A percentile compares a stretch with the other conserved stretches of the same genome.
These are phyloP conservation scores for Sporothrix mexicana DNA, from an alignment of 2,329 filamentous ascomycete genomes.

Conservation along the genomic window DNA sequence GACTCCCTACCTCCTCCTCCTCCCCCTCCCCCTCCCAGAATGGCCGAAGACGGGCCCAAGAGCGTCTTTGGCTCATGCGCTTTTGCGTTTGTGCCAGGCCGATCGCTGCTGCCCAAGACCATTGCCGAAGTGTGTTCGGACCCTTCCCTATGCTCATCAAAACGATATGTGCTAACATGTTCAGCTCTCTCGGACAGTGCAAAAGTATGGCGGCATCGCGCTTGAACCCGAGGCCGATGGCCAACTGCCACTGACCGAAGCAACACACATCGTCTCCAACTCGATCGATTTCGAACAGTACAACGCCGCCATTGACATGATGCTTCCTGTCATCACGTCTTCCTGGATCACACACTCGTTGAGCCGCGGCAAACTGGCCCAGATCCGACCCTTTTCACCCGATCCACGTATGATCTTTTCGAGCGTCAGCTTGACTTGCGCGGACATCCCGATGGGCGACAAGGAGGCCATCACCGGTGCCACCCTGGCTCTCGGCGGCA, in stretches of 20 bases:
- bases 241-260: slow-evolving; percentile 54
- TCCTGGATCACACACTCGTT: slow-evolving; percentile 79
- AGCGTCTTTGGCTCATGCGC: slow-evolving; percentile 51
- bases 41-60: slow-evolving; percentile 44
- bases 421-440: slow-evolving; percentile 80
- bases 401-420: slow-evolving; percentile 91
- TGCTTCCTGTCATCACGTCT: slow-evolving; percentile 84
- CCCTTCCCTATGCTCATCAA: not conserved
- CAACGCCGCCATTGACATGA: slow-evolving; percentile 70
- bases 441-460: slow-evolving; percentile 82
- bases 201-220: slow-evolving; percentile 58
- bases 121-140: slow-evolving; percentile 49
- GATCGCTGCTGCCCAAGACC: slow-evolving; percentile 48
- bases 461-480: slow-evolving; percentile 92
- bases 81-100: slow-evolving; percentile 55
- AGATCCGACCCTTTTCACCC: slow-evolving; percentile 84
- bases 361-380: slow-evolving; percentile 70
- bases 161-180: not conserved
- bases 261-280: slow-evolving; percentile 67
- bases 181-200: slow-evolving; percentile 52
- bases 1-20: not conserved
- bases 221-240: slow-evolving; percentile 56
- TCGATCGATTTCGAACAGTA: slow-evolving; percentile 94
- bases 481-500: slow-evolving; percentile 85
- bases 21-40: slow-evolving; percentile 30